Conservation (phyloP, 441 rosid species). For the Arabidopsis lyrata region DNA sequence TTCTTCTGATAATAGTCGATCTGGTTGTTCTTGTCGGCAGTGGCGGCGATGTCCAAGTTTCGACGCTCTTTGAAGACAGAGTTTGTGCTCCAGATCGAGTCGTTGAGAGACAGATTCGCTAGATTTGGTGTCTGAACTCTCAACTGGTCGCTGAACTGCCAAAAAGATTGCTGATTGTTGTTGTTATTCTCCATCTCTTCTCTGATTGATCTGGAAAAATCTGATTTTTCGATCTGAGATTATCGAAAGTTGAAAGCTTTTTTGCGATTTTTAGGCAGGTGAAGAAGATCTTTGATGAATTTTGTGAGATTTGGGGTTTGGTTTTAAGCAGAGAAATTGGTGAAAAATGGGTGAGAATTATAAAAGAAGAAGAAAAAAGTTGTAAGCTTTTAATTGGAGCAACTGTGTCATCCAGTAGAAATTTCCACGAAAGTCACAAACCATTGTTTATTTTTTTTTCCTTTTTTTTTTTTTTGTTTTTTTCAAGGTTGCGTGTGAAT, state of each 20-base stretch:
- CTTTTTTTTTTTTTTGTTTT: background rate
- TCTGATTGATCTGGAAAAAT: background rate
- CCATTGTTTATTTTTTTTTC: background rate
- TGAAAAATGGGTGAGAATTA: slow-evolving; percentile 21
- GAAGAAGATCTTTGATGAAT: background rate
- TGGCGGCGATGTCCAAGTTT: slow-evolving; percentile 63
- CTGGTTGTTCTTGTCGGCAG: slow-evolving; percentile 22
- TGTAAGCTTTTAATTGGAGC: slow-evolving; percentile 42
- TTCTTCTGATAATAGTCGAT: slow-evolving; percentile 28
- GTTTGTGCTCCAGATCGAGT: slow-evolving; percentile 84
- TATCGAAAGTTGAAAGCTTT: background rate
- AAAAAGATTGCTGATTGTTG: slow-evolving; percentile 77
- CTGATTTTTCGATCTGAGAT: slow-evolving; percentile 13
- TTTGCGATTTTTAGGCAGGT: background rate
- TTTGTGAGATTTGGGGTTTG: slow-evolving; percentile 10
- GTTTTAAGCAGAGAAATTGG: slow-evolving; percentile 18
- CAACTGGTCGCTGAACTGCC: slow-evolving; percentile 91
- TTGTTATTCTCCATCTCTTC: slow-evolving; percentile 65
- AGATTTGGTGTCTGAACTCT: slow-evolving; percentile 64
- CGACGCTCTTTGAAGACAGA: slow-evolving; percentile 61
- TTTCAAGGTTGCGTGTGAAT: slow-evolving; percentile 52
- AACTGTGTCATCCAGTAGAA: slow-evolving; percentile 39
- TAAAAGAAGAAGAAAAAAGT: slow-evolving; percentile 27
- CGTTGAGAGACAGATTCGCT: slow-evolving; percentile 79
- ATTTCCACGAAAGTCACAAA: slow-evolving; percentile 54